These are phyloP conservation scores for Saturnispora sekii DNA, from an alignment of 805 yeast species.

Conservation along the genomic window DNA sequence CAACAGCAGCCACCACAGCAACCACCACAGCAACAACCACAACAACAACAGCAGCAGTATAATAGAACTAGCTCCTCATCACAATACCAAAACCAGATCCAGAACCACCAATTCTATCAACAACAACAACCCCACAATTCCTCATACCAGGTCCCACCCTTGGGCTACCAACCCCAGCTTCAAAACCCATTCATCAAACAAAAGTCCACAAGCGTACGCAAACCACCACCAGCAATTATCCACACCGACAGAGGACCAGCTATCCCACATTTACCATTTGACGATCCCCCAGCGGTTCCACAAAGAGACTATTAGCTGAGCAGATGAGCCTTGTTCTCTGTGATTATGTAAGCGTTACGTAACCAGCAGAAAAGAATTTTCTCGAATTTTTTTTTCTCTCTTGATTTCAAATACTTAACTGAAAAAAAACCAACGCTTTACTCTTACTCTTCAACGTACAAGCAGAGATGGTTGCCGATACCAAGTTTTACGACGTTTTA, in stretches of 20 bases:
- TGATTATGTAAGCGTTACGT: background rate
- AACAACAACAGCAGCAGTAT: background rate
- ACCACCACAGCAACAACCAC: background rate
- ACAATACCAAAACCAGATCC: background rate
- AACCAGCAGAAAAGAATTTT: background rate
- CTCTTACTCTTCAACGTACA: background rate
- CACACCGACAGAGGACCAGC: background rate
- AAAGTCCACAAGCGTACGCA: background rate
- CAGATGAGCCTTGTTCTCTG: background rate
- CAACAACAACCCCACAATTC: background rate
- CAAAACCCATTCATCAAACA: conserved; percentile 1
- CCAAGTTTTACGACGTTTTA: conserved; percentile 63
- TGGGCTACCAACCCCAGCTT: background rate
- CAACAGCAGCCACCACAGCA: background rate
- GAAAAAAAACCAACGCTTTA: background rate
- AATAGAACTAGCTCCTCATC: background rate
- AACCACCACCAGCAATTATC: background rate
- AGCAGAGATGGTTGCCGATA: conserved; percentile 62
- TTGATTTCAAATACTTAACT: background rate
- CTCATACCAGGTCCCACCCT: background rate
- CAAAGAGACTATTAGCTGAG: background rate
- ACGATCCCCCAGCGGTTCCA: conserved; percentile 1
- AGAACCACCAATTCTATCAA: background rate
- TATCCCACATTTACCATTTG: conserved; percentile 1
- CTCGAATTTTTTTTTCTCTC: background rate